Conservation (phyloP, 163 green algal species). For the Chloroidium sp. region DNA sequence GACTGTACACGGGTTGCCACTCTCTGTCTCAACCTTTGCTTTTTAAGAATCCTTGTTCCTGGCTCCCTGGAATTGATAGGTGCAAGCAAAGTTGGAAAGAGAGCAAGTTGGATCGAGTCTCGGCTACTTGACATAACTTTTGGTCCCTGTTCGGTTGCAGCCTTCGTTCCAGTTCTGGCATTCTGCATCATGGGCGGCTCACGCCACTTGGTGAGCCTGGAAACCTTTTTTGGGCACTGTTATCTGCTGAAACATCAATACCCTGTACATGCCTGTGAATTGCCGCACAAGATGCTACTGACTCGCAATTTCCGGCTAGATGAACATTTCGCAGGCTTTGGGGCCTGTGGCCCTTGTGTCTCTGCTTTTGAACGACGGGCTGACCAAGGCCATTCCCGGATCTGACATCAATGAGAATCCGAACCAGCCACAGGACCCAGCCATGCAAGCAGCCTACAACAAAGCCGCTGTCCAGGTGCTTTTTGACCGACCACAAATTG, state of each 20-base stretch:
- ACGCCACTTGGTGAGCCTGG: constrained; percentile 46
- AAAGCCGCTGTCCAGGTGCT: constrained; percentile 35
- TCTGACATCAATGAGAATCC: constrained; percentile 17
- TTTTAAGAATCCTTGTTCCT: too few species aligned
- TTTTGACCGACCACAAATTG: not conserved
- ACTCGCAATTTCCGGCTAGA: too few species aligned
- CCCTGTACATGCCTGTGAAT: too few species aligned
- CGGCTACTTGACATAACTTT: too few species aligned
- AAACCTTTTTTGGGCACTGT: not conserved
- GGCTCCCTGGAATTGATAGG: too few species aligned
- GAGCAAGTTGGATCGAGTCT: too few species aligned
- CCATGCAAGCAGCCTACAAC: constrained; percentile 24
- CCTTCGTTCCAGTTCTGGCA: constrained; percentile 54
- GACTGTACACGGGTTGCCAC: constrained; percentile 36
- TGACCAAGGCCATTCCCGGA: constrained; percentile 31
- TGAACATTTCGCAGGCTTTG: constrained; percentile 36
- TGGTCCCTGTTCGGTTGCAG: too few species aligned
- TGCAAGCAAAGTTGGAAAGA: too few species aligned
- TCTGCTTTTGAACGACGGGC: constrained; percentile 45
- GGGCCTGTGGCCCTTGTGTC: constrained; percentile 74
- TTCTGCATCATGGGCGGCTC: constrained; percentile 66
- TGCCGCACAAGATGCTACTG: too few species aligned
- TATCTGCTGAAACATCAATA: not conserved
- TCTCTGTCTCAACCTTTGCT: too few species aligned
- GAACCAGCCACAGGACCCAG: constrained; percentile 26